phyloP scores from a whole-genome alignment of 1,139 yeast genomes.

The Debaryomycetaceae sp. region DNA sequence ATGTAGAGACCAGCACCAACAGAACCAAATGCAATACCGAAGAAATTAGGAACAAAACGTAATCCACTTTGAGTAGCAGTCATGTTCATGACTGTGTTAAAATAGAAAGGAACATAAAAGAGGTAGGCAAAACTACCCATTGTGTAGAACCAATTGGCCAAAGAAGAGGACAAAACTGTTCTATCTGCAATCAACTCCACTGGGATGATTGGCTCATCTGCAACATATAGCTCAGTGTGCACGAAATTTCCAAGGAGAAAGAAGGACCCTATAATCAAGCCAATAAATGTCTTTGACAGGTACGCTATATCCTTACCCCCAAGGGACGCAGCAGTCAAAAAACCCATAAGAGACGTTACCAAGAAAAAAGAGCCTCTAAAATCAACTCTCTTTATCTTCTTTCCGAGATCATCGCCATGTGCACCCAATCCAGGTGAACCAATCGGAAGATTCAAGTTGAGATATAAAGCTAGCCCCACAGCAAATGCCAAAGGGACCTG shows the following conservation, averaged over 20 bases:
- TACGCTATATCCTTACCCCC: slow-evolving; percentile 59
- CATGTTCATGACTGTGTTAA: slow-evolving; percentile 53
- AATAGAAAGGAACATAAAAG: slow-evolving; percentile 65
- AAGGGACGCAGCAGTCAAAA: slow-evolving; percentile 64
- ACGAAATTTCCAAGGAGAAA: slow-evolving; percentile 33
- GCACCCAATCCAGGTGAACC: slow-evolving; percentile 51
- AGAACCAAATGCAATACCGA: slow-evolving; percentile 69
- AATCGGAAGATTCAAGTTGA: slow-evolving; percentile 40
- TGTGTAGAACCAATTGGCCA: slow-evolving; percentile 64
- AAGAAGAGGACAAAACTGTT: slow-evolving; percentile 61
- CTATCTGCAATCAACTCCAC: slow-evolving; percentile 50
- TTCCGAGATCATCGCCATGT: slow-evolving; percentile 30
- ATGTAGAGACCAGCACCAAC: slow-evolving; percentile 67
- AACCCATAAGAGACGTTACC: slow-evolving; percentile 49
- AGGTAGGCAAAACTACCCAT: slow-evolving; percentile 53
- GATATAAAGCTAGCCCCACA: slow-evolving; percentile 41
- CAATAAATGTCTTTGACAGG: slow-evolving; percentile 29
- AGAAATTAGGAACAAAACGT: slow-evolving; percentile 61
- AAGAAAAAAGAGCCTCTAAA: slow-evolving; percentile 65
- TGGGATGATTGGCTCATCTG: slow-evolving; percentile 70
- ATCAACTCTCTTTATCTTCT: slow-evolving; percentile 59
- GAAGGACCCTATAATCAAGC: slow-evolving; percentile 17
- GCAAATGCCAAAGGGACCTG: slow-evolving; percentile 61
- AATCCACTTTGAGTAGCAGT: slow-evolving; percentile 60
- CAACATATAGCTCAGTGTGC: slow-evolving; percentile 50